Base-by-base conservation (phyloP, 805 yeast genomes). In the Kuraishia capsulata region DNA sequence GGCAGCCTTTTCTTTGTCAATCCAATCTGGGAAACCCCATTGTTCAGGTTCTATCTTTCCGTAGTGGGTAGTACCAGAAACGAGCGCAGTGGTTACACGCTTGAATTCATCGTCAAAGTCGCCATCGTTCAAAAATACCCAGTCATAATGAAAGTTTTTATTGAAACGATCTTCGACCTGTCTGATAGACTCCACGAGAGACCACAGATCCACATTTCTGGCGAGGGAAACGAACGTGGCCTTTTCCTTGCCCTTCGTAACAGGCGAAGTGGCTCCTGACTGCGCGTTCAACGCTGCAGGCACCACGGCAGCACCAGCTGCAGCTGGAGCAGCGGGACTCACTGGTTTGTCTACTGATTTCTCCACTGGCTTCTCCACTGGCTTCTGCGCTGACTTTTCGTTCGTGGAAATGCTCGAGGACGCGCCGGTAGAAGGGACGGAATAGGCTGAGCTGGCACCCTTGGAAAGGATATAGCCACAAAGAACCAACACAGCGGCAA, bases 121-220 rank as follows among this genome's bases (percentile, higher is more conserved):
- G 41, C 79, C 87, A 56, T 90, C 96, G 59, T 90, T 90, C 50
- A 90, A 68, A 59, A 90, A 92, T 20, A 88, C 92, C 97, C 97
- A 90, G 50, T 94, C 97, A 55, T 90, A 90, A 45, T 83, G 71
- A 63, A 64, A 89, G 35, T 83, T 71, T 14, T 63, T 56, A 66
- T 90, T 90, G 69, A 92, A 90, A 45, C 96, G 69, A 58, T 88
- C 97, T 62, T 90, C 97, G 39, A 89, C 73, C 35, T 79, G 73
- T 57, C 85, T 70, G 43, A 85, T 81, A 5, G 94, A 77, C 24
- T 65, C 72, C 33, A 76, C 61, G 38, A 85, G 60, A 20, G 70
- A 69, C 62, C 73, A 67, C 40, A 85, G 57, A 54, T 85, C 95
- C n/a, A 64, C 50, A 57, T 84, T 83, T 62, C 94, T 70, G 10